A percentile compares a stretch with the other conserved stretches of the same genome.
Conservation (phyloP, 2,329 filamentous ascomycete species). For the Diaporthe sp. region DNA sequence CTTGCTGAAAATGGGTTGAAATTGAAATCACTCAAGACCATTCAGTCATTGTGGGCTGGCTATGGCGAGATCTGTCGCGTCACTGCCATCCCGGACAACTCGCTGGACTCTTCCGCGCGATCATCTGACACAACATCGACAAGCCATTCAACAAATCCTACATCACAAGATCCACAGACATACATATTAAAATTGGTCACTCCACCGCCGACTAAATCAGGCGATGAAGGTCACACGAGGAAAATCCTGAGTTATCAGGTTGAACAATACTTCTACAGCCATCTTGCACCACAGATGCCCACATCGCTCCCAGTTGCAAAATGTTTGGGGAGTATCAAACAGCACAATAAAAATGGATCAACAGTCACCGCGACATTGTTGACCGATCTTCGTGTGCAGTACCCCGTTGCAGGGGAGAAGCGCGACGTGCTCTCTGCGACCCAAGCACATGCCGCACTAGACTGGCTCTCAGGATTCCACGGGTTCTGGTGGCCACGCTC, state of each 20-base stretch:
- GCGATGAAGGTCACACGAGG: conserved; percentile 72
- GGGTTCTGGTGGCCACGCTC: conserved; percentile 61
- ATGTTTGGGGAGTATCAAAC: conserved; percentile 60
- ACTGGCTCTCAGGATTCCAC: conserved; percentile 76
- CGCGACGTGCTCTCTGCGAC: conserved; percentile 57
- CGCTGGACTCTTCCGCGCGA: background rate
- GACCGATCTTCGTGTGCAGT: conserved; percentile 65
- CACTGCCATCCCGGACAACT: conserved; percentile 52
- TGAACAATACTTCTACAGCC: conserved; percentile 74
- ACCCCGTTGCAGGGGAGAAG: conserved; percentile 69
- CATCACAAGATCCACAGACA: conserved; percentile 52
- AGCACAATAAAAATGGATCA: conserved; percentile 39
- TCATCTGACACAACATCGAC: background rate
- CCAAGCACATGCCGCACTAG: conserved; percentile 66
- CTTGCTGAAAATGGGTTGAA: conserved; percentile 13
- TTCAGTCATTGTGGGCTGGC: conserved; percentile 64
- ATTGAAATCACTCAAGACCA: conserved; percentile 52
- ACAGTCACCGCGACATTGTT: conserved; percentile 66
- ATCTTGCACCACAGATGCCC: conserved; percentile 64
- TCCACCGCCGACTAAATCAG: conserved; percentile 41
- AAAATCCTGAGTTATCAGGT: conserved; percentile 77
- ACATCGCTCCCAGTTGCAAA: conserved; percentile 60
- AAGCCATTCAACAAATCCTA: background rate
- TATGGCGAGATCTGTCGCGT: conserved; percentile 70
- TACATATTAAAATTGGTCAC: conserved; percentile 68